A percentile compares a stretch with the other conserved stretches of the same genome.
These are phyloP conservation scores for Penicillium daleae DNA, from an alignment of 495 filamentous ascomycete genomes.

Conservation along the genomic window DNA sequence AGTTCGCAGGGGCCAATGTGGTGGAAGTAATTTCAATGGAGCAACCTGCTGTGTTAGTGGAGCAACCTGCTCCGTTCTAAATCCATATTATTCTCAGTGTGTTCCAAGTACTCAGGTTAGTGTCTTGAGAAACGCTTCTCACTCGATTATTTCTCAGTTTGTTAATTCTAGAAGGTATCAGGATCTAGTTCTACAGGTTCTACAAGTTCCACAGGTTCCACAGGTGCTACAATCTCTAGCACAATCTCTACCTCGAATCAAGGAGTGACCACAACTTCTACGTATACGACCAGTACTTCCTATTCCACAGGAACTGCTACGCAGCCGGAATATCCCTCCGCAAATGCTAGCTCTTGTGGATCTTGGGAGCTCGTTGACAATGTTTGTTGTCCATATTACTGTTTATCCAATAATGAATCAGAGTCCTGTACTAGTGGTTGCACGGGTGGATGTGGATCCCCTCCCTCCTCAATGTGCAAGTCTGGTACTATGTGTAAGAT, in stretches of 20 bases:
- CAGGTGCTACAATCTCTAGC: background rate
- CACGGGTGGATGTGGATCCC: background rate
- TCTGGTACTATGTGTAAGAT: slow-evolving; percentile 4
- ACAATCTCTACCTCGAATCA: background rate
- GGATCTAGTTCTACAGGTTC: background rate
- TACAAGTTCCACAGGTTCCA: no score
- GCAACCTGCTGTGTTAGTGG: slow-evolving; percentile 8
- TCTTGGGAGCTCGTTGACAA: slow-evolving; percentile 3
- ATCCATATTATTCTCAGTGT: background rate
- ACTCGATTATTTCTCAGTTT: background rate
- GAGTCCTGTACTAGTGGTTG: slow-evolving; percentile 2
- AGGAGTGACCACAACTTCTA: background rate
- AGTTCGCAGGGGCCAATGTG: slow-evolving; percentile 4
- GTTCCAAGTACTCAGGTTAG: slow-evolving; percentile 1
- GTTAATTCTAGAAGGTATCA: background rate
- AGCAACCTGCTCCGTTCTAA: background rate
- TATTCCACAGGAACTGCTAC: background rate
- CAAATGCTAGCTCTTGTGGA: slow-evolving; percentile 1
- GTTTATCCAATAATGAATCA: slow-evolving; percentile 2
- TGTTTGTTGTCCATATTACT: slow-evolving; percentile 6
- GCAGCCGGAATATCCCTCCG: slow-evolving; percentile 1
- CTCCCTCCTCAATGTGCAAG: slow-evolving; percentile 6
- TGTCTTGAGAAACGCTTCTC: background rate
- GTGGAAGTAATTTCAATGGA: slow-evolving; percentile 1
- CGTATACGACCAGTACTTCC: slow-evolving; percentile 3